These are phyloP conservation scores for Gautieria morchelliformis DNA, from an alignment of 768 basidiomycete genomes.

Conservation along the genomic window DNA sequence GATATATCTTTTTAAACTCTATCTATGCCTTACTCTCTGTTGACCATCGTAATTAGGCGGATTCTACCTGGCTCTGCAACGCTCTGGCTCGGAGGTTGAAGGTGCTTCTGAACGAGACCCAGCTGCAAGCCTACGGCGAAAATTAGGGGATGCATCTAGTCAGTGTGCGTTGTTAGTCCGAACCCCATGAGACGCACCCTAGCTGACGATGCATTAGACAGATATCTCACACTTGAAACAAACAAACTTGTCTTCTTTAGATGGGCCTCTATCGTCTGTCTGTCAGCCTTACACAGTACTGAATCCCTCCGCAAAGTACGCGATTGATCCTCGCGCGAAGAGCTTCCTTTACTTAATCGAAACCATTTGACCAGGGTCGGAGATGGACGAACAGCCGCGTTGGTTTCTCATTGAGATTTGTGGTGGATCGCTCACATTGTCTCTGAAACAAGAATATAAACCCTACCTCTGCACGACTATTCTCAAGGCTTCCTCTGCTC, in stretches of 20 bases:
- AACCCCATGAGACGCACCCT: not conserved
- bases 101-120: constrained; percentile 84
- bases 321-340: constrained; percentile 60
- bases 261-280: constrained; percentile 72
- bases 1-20: constrained; percentile 29
- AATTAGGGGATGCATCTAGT: constrained; percentile 45
- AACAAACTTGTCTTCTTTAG: constrained; percentile 30
- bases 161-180: constrained; percentile 32
- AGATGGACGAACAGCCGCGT: constrained; percentile 36
- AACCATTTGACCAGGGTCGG: constrained; percentile 49
- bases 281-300: constrained; percentile 81
- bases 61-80: constrained; percentile 54
- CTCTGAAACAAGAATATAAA: not conserved
- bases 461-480: constrained; percentile 5
- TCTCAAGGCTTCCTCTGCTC: constrained; percentile 53
- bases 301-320: constrained; percentile 63
- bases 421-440: constrained; percentile 33
- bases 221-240: constrained; percentile 56
- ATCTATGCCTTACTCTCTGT: not conserved
- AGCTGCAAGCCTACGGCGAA: constrained; percentile 52
- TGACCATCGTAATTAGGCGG: constrained; percentile 40
- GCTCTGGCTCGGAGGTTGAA: constrained; percentile 40
- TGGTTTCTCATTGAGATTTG: constrained; percentile 66
- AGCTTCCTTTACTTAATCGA: constrained; percentile 68
- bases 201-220: constrained; percentile 22